These are phyloP conservation scores for Hypoxylon rubiginosum DNA, from an alignment of 2,329 filamentous ascomycete species.

Conservation along the genomic window DNA sequence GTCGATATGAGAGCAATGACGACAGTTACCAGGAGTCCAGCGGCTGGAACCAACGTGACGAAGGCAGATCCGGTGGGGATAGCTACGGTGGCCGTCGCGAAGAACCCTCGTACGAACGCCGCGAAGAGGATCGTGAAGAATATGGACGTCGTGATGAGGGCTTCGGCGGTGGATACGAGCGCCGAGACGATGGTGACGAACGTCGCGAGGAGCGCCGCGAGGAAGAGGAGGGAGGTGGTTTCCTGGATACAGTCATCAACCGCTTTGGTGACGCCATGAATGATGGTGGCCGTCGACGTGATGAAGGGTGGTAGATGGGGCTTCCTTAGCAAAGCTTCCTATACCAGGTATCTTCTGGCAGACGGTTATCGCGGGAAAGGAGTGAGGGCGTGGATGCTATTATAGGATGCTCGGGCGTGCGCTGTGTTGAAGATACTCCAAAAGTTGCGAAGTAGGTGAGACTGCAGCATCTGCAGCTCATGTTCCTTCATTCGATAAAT, in stretches of 20 bases:
- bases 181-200: constrained; percentile 23
- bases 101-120: constrained; percentile 22
- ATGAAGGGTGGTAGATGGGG: constrained; percentile 42
- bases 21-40: constrained; percentile 49
- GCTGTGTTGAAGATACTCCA: constrained; percentile 37
- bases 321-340: constrained; percentile 28
- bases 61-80: constrained; percentile 9
- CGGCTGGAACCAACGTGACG: constrained; percentile 43
- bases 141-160: constrained; percentile 27
- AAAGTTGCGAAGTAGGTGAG: constrained; percentile 25
- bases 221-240: constrained; percentile 43
- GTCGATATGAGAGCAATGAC: constrained; percentile 59
- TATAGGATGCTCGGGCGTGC: constrained; percentile 12
- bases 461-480: constrained; percentile 9
- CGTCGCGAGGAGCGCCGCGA: constrained; percentile 34
- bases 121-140: constrained; percentile 42
- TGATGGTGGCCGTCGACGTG: constrained; percentile 41
- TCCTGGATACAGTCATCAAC: constrained; percentile 41
- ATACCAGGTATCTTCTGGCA: constrained; percentile 16
- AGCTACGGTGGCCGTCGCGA: constrained; percentile 40
- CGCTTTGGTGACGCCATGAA: constrained; percentile 45
- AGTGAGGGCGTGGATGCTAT: constrained; percentile 2
- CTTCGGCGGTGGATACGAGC: constrained; percentile 13
- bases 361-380: constrained; percentile 9
- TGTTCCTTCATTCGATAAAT: constrained; percentile 16